Evolutionary conservation across 2,329 filamentous ascomycete species (phyloP), one percentile per base, ranked within the genome.

Genomic region (Ophiostoma novo-ulmi): DNA sequence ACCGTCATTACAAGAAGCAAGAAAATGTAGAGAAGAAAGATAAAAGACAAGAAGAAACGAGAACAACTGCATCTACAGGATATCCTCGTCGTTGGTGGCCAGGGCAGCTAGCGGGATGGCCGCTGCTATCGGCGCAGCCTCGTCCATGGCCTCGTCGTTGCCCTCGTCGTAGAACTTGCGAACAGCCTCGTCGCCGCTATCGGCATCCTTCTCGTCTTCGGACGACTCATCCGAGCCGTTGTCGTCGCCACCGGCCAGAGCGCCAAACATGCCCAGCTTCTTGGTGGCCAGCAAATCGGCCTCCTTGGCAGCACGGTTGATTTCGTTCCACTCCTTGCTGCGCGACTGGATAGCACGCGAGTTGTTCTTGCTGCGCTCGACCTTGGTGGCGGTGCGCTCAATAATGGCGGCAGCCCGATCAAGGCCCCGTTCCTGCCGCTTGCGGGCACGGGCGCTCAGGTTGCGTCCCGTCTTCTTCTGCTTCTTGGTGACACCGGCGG

Each of bases 401-500:
- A 85, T 79, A 70, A 89, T 78, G 48, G 85, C 86, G 77, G 85
- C 85, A 39, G 87, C 88, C 75, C 84, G 84, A 76, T 88, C 86
- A 70, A 86, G 79, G 68, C 81, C 85, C 76, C 82, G 85, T 75
- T 89, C 86, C 63, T 87, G 84, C 65, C 88, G 82, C 74, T 80
- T 81, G 31, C 83, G 81, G 3, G 86, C 86, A 77, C 83, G 85
- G 74, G 82, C 79, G 75, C 86, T 88, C 77, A 87, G 75, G 76
- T 87, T 87, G 75, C 85, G 82, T 70, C 81, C 81, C 72, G 81
- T 80, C 78, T 88, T 80, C 78, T 88, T 91, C 72, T 82, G 41
- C 80, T 90, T 92, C 79, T 91, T 93, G 70, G 81, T 80, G 11
- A 94, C 84, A 39, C 92, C 91, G 22, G 88, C 85, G 1, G 82